Conservation (phyloP, 305 asterid genomes). For the Fraxinus paxiana region DNA sequence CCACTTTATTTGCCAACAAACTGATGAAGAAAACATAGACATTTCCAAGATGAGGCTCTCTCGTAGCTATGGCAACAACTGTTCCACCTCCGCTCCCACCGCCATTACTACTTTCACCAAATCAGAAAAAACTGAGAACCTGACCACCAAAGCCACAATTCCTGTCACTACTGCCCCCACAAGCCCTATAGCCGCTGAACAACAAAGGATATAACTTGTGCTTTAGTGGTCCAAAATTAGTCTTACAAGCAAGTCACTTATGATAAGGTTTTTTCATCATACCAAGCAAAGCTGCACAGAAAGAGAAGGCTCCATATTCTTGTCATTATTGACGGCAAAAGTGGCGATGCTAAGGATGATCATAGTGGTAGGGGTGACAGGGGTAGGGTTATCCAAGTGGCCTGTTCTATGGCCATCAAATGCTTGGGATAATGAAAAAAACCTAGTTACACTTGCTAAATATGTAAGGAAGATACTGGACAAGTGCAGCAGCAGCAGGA, state of each 20-base stretch:
- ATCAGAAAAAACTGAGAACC: not conserved
- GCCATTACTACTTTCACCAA: not conserved
- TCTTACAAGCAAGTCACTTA: not conserved
- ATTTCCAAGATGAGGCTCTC: not conserved
- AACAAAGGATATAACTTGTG: not conserved
- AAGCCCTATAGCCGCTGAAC: not conserved
- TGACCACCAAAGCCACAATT: not conserved
- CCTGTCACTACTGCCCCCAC: not conserved
- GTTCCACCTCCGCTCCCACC: not conserved
- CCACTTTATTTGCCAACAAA: not conserved
- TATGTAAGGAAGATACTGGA: not conserved
- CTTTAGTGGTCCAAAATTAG: not conserved
- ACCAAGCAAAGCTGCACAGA: not conserved
- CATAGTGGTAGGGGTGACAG: not conserved
- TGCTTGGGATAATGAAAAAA: not conserved
- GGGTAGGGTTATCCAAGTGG: not conserved
- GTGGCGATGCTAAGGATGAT: not conserved
- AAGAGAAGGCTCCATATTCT: not conserved
- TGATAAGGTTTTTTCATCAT: not conserved
- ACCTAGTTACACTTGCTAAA: not conserved
- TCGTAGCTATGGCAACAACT: not conserved
- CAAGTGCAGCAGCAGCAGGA: not conserved
- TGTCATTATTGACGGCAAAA: not conserved
- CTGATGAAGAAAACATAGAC: not conserved
- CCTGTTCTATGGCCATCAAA: not conserved